Percentiles rank a stretch among this genome's conserved stretches.
phyloP scores from a whole-genome alignment of 371 early-diverging fungal genomes.

The Mortierella sp. region DNA sequence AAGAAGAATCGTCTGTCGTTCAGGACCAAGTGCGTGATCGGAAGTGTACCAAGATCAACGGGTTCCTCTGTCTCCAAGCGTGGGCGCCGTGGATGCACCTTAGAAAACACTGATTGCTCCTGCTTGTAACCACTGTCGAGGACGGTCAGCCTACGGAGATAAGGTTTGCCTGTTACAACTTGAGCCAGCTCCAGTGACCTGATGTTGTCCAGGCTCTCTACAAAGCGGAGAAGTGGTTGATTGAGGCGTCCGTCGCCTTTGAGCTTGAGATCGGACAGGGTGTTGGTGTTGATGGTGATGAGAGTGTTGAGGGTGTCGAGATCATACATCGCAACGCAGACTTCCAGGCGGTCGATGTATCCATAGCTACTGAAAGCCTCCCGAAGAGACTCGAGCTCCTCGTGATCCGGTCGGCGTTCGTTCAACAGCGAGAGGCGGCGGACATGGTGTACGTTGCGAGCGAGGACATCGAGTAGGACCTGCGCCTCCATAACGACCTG shows the following conservation, averaged over 20 bases:
- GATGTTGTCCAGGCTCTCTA: neutral
- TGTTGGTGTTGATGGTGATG: neutral
- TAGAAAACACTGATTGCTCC: neutral
- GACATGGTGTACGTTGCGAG: neutral
- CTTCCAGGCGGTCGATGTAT: neutral
- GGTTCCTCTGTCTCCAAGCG: no score
- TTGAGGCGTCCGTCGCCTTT: neutral
- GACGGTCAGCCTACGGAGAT: neutral
- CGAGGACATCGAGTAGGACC: neutral
- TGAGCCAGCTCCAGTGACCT: neutral
- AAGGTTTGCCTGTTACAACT: neutral
- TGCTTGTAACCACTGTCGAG: neutral
- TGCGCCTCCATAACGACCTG: neutral
- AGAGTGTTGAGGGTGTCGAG: no score
- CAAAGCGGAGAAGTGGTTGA: neutral
- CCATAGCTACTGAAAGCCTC: neutral
- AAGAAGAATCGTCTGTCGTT: no score
- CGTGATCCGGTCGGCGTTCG: neutral
- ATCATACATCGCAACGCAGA: no score
- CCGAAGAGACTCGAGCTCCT: neutral
- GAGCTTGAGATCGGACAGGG: neutral
- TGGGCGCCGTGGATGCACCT: no score
- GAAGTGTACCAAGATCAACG: no score
- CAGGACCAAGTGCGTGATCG: no score
- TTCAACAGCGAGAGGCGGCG: neutral